Base-by-base conservation (phyloP, 2,329 filamentous ascomycete genomes). In the Aureobasidium subglaciale region DNA sequence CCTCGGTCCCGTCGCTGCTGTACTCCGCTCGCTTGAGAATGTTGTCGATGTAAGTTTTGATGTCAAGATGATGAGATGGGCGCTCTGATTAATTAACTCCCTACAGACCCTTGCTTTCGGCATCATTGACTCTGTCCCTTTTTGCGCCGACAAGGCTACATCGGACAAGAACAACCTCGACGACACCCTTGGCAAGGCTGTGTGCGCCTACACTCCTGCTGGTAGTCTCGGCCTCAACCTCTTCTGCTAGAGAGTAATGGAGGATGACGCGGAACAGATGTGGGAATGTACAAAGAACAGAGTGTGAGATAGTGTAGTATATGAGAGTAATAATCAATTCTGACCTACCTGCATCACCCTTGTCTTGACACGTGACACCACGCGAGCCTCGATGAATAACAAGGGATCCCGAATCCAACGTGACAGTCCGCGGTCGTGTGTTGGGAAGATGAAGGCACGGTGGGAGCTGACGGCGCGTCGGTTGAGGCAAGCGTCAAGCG, bases 1-100 rank as follows among this genome's bases (percentile, higher is more conserved):
- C 25, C 56, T 71, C 22, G 68, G 67, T 2, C 10, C 68, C 0
- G 56, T 71, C 5, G 63, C 63, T 8, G 56, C 60, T 9, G 59
- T 62, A 1, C 64, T 71, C 1, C 60, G 66, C 18, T 37, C 35
- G 0, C 40, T 52, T 3, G 46, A 59, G 27, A 30, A 9, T 3
- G 46, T 53, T 7, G 30, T 59, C n/a, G 46, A 59, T 24, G 40
- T 46, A 8, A 43, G 50, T 55, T 2, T 22, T 7, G 5, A 10
- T 24, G 1, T 16, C 2, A 30, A 20, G 13, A 11, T 22, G 5
- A 16, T 30, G 24, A 35, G 2, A 7, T 42, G 8, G 2, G 2
- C 20, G 7, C 24, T 42, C 2, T 4, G 18, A 24, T n/a, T 27
- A 3, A 41, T 4, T n/a, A 5, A 18, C 9, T 0, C 5, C 22